Evolutionary conservation across 441 rosid genomes (phyloP).

Genomic region (Pelargonium myrrhifolium): DNA sequence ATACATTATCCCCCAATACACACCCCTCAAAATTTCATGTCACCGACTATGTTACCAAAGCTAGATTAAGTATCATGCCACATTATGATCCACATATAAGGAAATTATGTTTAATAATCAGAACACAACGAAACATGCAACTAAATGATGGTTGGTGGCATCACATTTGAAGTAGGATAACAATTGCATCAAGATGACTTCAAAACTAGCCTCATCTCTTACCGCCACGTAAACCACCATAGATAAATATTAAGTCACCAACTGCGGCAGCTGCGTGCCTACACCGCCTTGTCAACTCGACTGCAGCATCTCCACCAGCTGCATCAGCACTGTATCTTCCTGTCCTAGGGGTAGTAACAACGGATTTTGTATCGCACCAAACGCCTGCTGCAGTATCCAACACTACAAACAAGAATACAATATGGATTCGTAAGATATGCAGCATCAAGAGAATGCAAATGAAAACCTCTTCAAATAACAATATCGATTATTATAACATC

Average conservation of each 20-base stretch:
- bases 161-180: background rate
- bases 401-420: slow-evolving; percentile 40
- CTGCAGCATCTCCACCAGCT: slow-evolving; percentile 97
- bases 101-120: background rate
- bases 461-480: background rate
- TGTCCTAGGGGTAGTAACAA: slow-evolving; percentile 90
- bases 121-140: background rate
- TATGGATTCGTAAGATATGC: slow-evolving; percentile 12
- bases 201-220: slow-evolving; percentile 23
- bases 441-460: slow-evolving; percentile 2
- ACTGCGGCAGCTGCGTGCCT: slow-evolving; percentile 99
- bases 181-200: background rate
- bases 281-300: slow-evolving; percentile 97
- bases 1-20: background rate
- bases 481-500: background rate
- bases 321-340: slow-evolving; percentile 94
- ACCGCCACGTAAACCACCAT: slow-evolving; percentile 99
- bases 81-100: background rate
- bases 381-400: slow-evolving; percentile 99
- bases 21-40: background rate
- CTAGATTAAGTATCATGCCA: background rate
- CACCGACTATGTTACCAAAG: background rate
- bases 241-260: slow-evolving; percentile 89
- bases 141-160: background rate
- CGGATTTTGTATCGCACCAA: slow-evolving; percentile 99